A percentile compares a stretch with the other conserved stretches of the same genome.
Conservation (phyloP, 371 early-diverging fungal species). For the Encephalitozoon intestinalis region DNA sequence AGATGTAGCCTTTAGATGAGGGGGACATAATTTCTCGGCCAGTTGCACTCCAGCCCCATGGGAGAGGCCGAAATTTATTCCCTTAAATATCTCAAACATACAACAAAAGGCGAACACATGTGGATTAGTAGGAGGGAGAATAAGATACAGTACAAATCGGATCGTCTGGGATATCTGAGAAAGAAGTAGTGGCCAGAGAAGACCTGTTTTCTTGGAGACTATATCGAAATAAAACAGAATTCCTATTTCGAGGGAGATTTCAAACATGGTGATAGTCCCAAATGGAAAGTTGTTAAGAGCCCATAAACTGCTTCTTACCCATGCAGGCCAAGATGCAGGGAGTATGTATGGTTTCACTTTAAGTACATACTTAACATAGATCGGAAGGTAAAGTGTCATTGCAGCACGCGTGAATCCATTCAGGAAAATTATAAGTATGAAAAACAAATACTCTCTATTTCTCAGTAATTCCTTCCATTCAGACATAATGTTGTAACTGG, state of each 20-base stretch:
- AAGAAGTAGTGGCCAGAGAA: slow-evolving; percentile 60
- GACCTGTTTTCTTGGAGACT: slow-evolving; percentile 50
- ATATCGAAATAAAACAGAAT: slow-evolving; percentile 51
- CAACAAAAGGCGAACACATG: slow-evolving; percentile 54
- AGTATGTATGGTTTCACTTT: slow-evolving; percentile 50
- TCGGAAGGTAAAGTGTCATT: slow-evolving; percentile 58
- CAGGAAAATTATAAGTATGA: slow-evolving; percentile 61
- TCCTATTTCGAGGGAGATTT: slow-evolving; percentile 59
- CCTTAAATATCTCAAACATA: slow-evolving; percentile 59
- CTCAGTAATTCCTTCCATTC: slow-evolving; percentile 45
- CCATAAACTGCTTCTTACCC: not conserved
- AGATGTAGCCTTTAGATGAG: slow-evolving; percentile 58
- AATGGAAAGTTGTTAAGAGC: slow-evolving; percentile 53
- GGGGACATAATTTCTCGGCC: slow-evolving; percentile 55
- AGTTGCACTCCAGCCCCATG: slow-evolving; percentile 60
- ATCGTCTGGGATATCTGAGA: slow-evolving; percentile 56
- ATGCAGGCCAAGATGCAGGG: not conserved
- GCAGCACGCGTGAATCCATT: slow-evolving; percentile 61
- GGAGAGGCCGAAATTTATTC: slow-evolving; percentile 62
- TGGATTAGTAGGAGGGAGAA: slow-evolving; percentile 1
- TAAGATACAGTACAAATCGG: slow-evolving; percentile 55
- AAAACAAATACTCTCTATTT: slow-evolving; percentile 59
- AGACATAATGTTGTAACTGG: slow-evolving; percentile 4
- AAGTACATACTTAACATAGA: slow-evolving; percentile 53
- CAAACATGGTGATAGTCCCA: slow-evolving; percentile 56